These are phyloP conservation scores for Mycena vitilis DNA, from an alignment of 768 basidiomycete genomes.

Conservation along the genomic window DNA sequence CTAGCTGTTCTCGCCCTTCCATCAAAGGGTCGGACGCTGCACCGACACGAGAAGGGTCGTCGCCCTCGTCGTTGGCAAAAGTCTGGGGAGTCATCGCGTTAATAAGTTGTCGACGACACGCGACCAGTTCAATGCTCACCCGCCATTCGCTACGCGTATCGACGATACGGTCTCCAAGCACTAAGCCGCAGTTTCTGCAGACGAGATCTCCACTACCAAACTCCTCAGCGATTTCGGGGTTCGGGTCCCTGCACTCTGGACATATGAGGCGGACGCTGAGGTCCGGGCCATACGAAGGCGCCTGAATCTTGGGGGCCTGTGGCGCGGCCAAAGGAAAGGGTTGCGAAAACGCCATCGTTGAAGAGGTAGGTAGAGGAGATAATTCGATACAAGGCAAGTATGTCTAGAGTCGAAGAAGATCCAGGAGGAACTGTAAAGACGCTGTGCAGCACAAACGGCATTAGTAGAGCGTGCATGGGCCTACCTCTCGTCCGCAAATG, in stretches of 20 bases:
- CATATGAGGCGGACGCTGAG: slow-evolving; percentile 92
- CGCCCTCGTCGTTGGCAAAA: slow-evolving; percentile 99
- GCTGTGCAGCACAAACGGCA: slow-evolving; percentile 34
- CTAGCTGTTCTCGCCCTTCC: slow-evolving; percentile 94
- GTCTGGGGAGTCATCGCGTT: slow-evolving; percentile 64
- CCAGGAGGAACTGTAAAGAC: slow-evolving; percentile 29
- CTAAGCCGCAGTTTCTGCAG: slow-evolving; percentile 92
- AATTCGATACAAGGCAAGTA: slow-evolving; percentile 13
- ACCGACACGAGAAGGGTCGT: slow-evolving; percentile 99
- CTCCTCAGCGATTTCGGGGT: slow-evolving; percentile 96
- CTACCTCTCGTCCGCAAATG: slow-evolving; percentile 35
- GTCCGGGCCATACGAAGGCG: slow-evolving; percentile 79
- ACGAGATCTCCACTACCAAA: slow-evolving; percentile 98
- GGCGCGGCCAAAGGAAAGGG: slow-evolving; percentile 84
- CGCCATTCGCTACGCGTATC: slow-evolving; percentile 99
- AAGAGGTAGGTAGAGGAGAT: neutral
- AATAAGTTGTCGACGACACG: slow-evolving; percentile 36
- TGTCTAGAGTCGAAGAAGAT: slow-evolving; percentile 8
- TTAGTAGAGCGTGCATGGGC: slow-evolving; percentile 27
- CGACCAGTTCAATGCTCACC: slow-evolving; percentile 62
- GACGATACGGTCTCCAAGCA: slow-evolving; percentile 95
- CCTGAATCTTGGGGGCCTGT: slow-evolving; percentile 63
- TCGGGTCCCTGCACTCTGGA: slow-evolving; percentile 94
- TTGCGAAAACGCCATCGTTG: slow-evolving; percentile 74
- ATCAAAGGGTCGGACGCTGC: slow-evolving; percentile 93